Conservation (phyloP, 805 yeast genomes). For the Candida namnaoensis region DNA sequence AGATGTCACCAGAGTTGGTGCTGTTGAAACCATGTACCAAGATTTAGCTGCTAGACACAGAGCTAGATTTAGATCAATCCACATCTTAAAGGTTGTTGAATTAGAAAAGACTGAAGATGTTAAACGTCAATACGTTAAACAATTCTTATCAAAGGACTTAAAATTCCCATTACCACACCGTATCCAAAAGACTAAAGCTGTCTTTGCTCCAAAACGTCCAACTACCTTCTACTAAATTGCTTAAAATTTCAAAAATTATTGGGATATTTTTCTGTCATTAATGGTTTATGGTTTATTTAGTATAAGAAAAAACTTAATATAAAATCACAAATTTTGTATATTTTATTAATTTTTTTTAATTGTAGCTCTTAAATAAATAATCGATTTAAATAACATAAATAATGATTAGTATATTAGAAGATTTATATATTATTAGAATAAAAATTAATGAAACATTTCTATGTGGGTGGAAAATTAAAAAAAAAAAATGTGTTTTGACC, state of each 20-base stretch:
- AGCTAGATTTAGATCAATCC: slow-evolving; percentile 99
- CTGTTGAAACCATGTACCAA: slow-evolving; percentile 97
- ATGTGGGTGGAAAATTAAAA: too few relatives aligned
- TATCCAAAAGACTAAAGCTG: slow-evolving; percentile 80
- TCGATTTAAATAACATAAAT: too few relatives aligned
- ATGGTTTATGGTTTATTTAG: too few relatives aligned
- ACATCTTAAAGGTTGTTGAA: slow-evolving; percentile 99
- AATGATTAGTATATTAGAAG: too few relatives aligned
- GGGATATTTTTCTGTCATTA: too few relatives aligned
- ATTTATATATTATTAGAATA: too few relatives aligned
- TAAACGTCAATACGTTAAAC: slow-evolving; percentile 98
- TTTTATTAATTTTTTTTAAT: too few relatives aligned
- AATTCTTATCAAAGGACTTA: slow-evolving; percentile 89
- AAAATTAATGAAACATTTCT: too few relatives aligned
- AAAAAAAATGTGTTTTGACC: too few relatives aligned
- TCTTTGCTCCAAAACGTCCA: slow-evolving; percentile 91
- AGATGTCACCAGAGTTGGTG: slow-evolving; percentile 98
- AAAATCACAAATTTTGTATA: too few relatives aligned
- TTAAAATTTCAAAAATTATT: not conserved
- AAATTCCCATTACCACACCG: slow-evolving; percentile 99
- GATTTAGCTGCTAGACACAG: slow-evolving; percentile 99
- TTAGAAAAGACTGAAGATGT: slow-evolving; percentile 96
- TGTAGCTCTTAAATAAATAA: too few relatives aligned
- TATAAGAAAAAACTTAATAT: too few relatives aligned
- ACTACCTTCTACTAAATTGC: slow-evolving; percentile 84